Base-by-base conservation (phyloP, 2,329 filamentous ascomycete species). In the Cladosporium sp. region DNA sequence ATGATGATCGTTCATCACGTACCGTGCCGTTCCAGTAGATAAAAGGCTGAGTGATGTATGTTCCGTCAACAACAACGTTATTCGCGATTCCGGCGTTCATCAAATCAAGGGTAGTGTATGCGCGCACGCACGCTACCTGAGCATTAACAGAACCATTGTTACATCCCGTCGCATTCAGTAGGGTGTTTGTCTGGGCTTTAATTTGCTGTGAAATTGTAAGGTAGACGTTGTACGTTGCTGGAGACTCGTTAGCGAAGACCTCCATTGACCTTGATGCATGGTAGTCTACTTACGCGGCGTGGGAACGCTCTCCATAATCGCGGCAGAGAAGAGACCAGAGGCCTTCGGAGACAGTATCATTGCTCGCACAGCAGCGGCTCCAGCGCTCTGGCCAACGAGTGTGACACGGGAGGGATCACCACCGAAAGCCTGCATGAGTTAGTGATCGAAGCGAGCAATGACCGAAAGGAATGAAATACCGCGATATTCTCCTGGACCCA, bases 401-500 rank as follows among this genome's bases (percentile, higher is more conserved):
- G 39, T 43, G 6, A 43, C 39, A 43, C 39, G 18, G 18, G 39
- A 43, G 6, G 39, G 39, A 43, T 43, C 36, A 18, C 18, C 39
- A 21, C 39, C 39, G 39, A 43, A 43, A 43, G 39, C 18, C 39
- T 43, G 18, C 39, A 10, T 5, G 7, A 10, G 10, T 43, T 43
- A 43, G 39, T 10, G 8, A 10, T 43, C 39, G 18, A 43, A 8
- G 0, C 39, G 18, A 21, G 21, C 16, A n/a, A 43, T 18, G 39
- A 10, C 34, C 39, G 7, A n/a, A 43, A 43, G 39, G 3, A n/a
- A 23, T 0, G 21, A 23, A 21, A 13, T 46, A 46, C 39, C n/a
- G n/a, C n/a, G 39, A 23, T 46, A 28, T 57, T 34, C 54, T 57
- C 34, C 16, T 66, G 64, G 3, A 58, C 61, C 61, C 61, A 64